These are phyloP conservation scores for Linnemannia elongata DNA, from an alignment of 192 early-diverging fungal species.

Conservation along the genomic window DNA sequence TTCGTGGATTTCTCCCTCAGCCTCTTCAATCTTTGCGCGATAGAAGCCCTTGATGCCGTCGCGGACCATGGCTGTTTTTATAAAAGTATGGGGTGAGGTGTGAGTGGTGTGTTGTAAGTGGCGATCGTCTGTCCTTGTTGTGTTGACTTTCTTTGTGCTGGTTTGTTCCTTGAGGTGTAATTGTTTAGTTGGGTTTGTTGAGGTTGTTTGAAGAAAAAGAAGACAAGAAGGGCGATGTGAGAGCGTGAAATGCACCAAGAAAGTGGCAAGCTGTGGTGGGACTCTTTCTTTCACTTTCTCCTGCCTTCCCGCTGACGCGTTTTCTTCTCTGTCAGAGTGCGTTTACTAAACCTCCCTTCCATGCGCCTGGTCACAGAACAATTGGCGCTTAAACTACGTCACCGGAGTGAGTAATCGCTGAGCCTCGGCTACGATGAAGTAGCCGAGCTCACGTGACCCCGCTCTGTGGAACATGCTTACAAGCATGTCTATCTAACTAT, in stretches of 20 bases:
- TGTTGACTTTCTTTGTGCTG: neutral
- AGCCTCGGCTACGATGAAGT: too few relatives aligned
- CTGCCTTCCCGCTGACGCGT: constrained; percentile 1
- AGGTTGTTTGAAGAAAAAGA: neutral
- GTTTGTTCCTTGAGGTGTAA: neutral
- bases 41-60: constrained; percentile 83
- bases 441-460: too few relatives aligned
- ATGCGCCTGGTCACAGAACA: too few relatives aligned
- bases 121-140: neutral
- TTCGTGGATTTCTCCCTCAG: constrained; percentile 88
- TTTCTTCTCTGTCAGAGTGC: neutral
- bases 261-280: neutral
- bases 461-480: too few relatives aligned
- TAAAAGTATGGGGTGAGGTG: too few relatives aligned
- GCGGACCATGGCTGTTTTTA: constrained; percentile 51
- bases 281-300: neutral
- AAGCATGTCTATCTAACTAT: constrained; percentile 15
- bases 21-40: constrained; percentile 85
- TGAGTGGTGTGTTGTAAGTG: neutral
- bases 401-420: too few relatives aligned
- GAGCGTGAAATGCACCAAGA: neutral
- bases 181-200: neutral
- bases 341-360: too few relatives aligned
- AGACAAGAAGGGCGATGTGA: neutral
- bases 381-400: too few relatives aligned